Evolutionary conservation across 306 rosid genomes (phyloP).

Genomic region (Acacia confusa): DNA sequence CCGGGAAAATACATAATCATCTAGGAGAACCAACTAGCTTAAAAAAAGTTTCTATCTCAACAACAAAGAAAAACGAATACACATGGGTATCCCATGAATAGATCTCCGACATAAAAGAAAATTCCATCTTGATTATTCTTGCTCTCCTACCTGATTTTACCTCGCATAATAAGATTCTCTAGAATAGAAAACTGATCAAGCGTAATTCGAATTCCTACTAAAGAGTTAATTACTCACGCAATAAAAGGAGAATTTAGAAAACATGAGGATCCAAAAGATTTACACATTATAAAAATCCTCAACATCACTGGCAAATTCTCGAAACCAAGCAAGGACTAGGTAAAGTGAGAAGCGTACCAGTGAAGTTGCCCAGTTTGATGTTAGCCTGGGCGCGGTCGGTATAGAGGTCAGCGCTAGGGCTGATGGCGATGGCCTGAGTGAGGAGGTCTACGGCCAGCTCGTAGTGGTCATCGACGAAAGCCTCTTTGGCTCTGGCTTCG

Average conservation of each 20-base stretch:
- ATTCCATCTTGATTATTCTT: background rate
- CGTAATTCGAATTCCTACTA: background rate
- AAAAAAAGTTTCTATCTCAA: background rate
- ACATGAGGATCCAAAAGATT: background rate
- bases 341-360: conserved; percentile 46
- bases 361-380: conserved; percentile 63
- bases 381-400: conserved; percentile 93
- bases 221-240: background rate
- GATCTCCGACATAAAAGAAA: background rate
- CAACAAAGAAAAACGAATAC: background rate
- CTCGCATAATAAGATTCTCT: background rate
- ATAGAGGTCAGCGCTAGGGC: conserved; percentile 60
- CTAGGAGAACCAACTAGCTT: background rate
- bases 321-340: background rate
- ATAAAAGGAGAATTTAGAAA: background rate
- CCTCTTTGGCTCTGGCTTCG: conserved; percentile 66
- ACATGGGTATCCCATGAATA: background rate
- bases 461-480: conserved; percentile 86
- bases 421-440: conserved; percentile 61
- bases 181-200: background rate
- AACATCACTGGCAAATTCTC: background rate
- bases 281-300: background rate
- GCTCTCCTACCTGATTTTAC: background rate
- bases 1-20: background rate
- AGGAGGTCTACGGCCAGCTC: conserved; percentile 65